These are phyloP conservation scores for Pyrenula massariospora DNA, from an alignment of 495 filamentous ascomycete species.

Conservation along the genomic window DNA sequence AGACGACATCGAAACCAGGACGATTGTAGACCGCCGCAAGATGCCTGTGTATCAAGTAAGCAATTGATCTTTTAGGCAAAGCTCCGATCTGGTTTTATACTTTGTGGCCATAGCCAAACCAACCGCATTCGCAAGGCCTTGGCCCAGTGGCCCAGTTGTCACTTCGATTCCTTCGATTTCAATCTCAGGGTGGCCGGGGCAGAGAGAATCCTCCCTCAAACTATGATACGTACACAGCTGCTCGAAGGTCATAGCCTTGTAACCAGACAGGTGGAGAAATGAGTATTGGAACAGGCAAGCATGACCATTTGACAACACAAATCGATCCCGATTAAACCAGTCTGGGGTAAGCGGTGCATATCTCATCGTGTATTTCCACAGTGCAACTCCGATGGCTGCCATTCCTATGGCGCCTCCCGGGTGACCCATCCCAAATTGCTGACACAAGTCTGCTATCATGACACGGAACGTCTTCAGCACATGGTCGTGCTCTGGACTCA, in stretches of 20 bases:
- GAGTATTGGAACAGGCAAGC: slow-evolving; percentile 49
- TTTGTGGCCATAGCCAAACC: slow-evolving; percentile 48
- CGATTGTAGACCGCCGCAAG: slow-evolving; percentile 41
- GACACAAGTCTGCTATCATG: slow-evolving; percentile 46
- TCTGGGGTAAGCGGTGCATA: slow-evolving; percentile 34
- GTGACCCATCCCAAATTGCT: slow-evolving; percentile 48
- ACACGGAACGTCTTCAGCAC: slow-evolving; percentile 39
- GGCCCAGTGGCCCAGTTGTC: slow-evolving; percentile 49
- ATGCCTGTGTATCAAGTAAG: slow-evolving; percentile 11
- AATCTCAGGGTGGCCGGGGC: slow-evolving; percentile 51
- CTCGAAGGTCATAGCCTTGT: slow-evolving; percentile 45
- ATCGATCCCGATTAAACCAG: slow-evolving; percentile 38
- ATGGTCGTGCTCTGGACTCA: slow-evolving; percentile 20
- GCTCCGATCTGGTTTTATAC: neutral
- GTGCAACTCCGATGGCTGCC: slow-evolving; percentile 40
- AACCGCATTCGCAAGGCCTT: slow-evolving; percentile 48
- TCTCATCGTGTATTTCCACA: slow-evolving; percentile 40
- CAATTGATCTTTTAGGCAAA: neutral
- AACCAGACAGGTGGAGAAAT: slow-evolving; percentile 45
- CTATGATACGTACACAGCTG: slow-evolving; percentile 50
- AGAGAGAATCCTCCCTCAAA: slow-evolving; percentile 35
- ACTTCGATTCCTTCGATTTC: slow-evolving; percentile 50
- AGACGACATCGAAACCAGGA: slow-evolving; percentile 33
- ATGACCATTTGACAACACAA: slow-evolving; percentile 48
- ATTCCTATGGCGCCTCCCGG: slow-evolving; percentile 45